Evolutionary conservation across 2,329 filamentous ascomycete species (phyloP), one percentile per base, ranked within the genome.

Genomic region (Trichoderma sp.): DNA sequence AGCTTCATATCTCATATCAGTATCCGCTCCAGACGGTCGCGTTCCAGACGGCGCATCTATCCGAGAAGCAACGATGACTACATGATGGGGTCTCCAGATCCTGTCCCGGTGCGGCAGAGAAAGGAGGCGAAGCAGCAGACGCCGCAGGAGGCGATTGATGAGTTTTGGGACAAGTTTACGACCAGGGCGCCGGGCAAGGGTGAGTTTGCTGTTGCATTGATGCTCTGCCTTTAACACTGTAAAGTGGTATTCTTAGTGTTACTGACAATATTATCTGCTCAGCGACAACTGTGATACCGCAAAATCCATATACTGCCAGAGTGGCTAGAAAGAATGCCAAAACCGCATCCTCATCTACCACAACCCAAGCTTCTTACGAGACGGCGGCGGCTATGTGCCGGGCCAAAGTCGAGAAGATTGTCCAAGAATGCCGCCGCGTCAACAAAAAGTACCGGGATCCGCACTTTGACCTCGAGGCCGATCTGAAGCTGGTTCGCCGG

Each of bases 371-470:
- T 24, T 92, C 90, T 0, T 96, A 93, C 75, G 88, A 93, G 66
- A 87, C 92, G 73, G 92, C 92, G 0, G 87, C 85, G 3, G 85
- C 85, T 26, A 86, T 90, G 69, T 96, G 93, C 79, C 84, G 83
- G 66, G 86, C 85, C 68, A 91, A 85, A 80, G 91, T 85, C 4
- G 83, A 82, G 30, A 86, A 87, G 76, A 89, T 90, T 69, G 83
- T 87, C 59, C 82, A 83, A 68, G 87, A 89, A 75, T 96, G 93
- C 77, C 84, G 88, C 26, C 86, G 91, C 10, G 83, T 93, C 68
- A 97, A 97, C 78, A 90, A 93, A 75, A 95, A 93, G 78, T 97
- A 96, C 76, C 87, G 90, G 18, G 93, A 96, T 76, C 87, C 90
- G n/a, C 89, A 96, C 77, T 97, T 97, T 76, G 91, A 97, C 76